Evolutionary conservation across 306 rosid species (phyloP).

Genomic region (Calophaca sinica): DNA sequence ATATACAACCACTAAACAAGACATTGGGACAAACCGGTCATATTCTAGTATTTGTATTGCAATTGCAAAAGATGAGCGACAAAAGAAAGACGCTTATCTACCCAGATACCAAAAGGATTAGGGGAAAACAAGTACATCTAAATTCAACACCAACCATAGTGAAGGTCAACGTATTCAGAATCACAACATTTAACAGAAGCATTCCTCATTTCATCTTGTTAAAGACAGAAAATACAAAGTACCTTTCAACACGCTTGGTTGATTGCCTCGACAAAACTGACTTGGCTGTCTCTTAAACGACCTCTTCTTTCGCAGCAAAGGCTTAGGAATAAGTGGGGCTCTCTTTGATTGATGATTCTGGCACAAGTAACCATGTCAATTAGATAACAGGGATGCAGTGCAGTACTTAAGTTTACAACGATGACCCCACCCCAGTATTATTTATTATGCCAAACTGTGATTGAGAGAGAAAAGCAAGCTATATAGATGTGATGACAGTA

Average conservation of each 20-base stretch:
- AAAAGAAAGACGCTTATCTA: background rate
- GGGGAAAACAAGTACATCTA: background rate
- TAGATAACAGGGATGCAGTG: constrained; percentile 5
- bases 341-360: constrained; percentile 73
- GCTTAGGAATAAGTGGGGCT: constrained; percentile 65
- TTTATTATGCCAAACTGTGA: constrained; percentile 20
- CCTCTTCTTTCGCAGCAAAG: constrained; percentile 72
- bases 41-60: constrained; percentile 4
- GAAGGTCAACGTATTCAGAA: background rate
- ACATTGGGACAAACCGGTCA: background rate
- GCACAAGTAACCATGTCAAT: constrained; percentile 29
- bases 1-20: constrained; percentile 12
- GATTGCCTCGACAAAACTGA: constrained; percentile 68
- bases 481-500: constrained; percentile 5
- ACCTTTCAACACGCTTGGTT: constrained; percentile 70
- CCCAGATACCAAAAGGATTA: background rate
- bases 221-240: constrained; percentile 26
- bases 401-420: constrained; percentile 10
- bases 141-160: constrained; percentile 27
- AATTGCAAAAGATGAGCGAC: background rate
- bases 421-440: background rate
- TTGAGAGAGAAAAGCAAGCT: background rate
- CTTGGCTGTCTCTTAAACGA: constrained; percentile 77
- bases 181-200: background rate
- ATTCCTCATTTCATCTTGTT: background rate